These are phyloP conservation scores for Neonectria magnoliae DNA, from an alignment of 2,329 filamentous ascomycete species.

Conservation along the genomic window DNA sequence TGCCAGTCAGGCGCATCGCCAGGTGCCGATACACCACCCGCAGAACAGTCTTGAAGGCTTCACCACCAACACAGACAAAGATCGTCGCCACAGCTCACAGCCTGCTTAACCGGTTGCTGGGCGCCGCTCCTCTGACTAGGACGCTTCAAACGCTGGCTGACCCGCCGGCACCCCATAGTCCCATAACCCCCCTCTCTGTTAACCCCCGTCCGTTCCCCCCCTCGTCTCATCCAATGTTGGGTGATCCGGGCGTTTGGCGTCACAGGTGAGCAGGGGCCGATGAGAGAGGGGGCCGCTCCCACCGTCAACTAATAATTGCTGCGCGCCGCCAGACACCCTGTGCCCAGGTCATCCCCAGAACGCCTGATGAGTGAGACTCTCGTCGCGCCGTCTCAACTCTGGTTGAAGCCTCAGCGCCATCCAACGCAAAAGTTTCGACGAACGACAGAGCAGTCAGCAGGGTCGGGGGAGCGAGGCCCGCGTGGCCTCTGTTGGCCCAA, in stretches of 20 bases:
- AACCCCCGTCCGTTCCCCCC: slow-evolving; percentile 1
- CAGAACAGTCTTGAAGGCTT: not conserved
- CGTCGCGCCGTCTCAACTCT: slow-evolving; percentile 6
- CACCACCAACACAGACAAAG: not conserved
- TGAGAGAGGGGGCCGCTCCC: slow-evolving; percentile 25
- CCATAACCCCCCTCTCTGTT: slow-evolving; percentile 13
- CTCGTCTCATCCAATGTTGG: slow-evolving; percentile 36
- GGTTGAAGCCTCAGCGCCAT: not conserved
- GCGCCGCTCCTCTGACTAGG: slow-evolving; percentile 6
- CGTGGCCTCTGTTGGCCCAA: slow-evolving; percentile 35
- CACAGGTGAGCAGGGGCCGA: slow-evolving; percentile 37
- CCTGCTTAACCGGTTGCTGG: not conserved
- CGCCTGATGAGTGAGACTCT: slow-evolving; percentile 12
- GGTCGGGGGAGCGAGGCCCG: slow-evolving; percentile 25
- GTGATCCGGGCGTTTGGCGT: slow-evolving; percentile 41
- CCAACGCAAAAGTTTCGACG: not conserved
- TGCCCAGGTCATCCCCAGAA: slow-evolving; percentile 7
- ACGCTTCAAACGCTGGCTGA: slow-evolving; percentile 10
- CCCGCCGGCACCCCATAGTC: slow-evolving; percentile 23
- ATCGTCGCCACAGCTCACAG: not conserved
- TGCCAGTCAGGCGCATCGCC: not conserved
- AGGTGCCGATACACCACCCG: no score
- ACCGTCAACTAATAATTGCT: slow-evolving; percentile 25
- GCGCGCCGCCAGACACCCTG: slow-evolving; percentile 24
- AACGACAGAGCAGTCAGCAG: not conserved